Base-by-base conservation (phyloP, 2,329 filamentous ascomycete genomes). In the Stagonosporopsis cucurbitacearum region DNA sequence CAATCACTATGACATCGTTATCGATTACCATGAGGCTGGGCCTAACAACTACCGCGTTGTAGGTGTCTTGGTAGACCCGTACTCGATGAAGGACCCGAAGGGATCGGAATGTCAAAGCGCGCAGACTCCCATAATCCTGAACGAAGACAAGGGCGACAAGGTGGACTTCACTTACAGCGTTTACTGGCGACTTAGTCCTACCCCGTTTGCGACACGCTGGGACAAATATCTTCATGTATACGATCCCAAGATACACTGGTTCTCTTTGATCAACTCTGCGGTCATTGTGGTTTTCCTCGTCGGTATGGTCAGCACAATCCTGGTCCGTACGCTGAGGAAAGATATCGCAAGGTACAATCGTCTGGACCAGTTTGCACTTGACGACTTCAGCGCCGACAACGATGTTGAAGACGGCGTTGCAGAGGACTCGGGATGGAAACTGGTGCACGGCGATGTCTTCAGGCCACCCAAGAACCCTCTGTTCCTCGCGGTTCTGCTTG, bases 161-260 rank as follows among this genome's bases (percentile, higher is more conserved):
- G 91, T 97, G 20, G 85, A 87, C 2, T 99, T 91, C 80, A 96
- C 92, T 5, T 99, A 99, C 79, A 92, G 90, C 63, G 91, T 98
- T 13, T 90, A 88, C 77, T 99, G 95, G 95, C 85, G 84, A 54
- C 86, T 87, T 64, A 97, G 92, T 0, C 72, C 83, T 0, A 98
- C 93, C 1, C 91, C 90, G 1, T 99, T 96, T 88, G 95, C 95
- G 25, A 99, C 95, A 12, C 86, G 95, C 62, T 99, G 95, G 95
- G 95, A 99, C 82, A 98, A 96, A 78, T 98, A 98, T 74, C 84
- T 99, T 32, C 94, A 98, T 71, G 94, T 99, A 26, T 96, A 93
- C 72, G 93, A 98, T 75, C 93, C 95, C 48, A 96, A 95, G 81
- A 98, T 99, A 67, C 95, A 99, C 77, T 99, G 95, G 95, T 96